phyloP scores from a whole-genome alignment of 2,329 filamentous ascomycete genomes.

The Alternaria panax region DNA sequence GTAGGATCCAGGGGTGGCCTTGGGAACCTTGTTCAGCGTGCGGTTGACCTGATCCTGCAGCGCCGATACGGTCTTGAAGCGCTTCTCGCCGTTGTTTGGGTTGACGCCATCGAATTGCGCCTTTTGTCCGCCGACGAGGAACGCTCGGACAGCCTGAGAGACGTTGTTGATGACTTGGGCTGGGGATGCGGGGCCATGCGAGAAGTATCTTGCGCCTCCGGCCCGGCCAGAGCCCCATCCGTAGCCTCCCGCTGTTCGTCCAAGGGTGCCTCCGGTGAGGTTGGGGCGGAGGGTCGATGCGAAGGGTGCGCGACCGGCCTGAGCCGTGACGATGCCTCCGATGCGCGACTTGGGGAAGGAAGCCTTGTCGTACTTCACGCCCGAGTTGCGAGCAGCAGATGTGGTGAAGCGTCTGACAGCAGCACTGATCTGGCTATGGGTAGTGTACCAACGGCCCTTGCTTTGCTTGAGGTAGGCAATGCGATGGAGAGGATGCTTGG shows the following conservation, averaged over 20 bases:
- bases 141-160: conserved; percentile 89
- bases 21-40: conserved; percentile 68
- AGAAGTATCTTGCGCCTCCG: conserved; percentile 85
- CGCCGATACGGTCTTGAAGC: conserved; percentile 77
- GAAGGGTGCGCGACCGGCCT: conserved; percentile 82
- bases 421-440: conserved; percentile 56
- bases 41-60: conserved; percentile 76
- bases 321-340: conserved; percentile 64
- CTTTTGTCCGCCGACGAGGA: conserved; percentile 90
- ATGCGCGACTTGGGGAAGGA: conserved; percentile 65
- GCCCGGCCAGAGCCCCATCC: conserved; percentile 72
- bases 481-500: conserved; percentile 67
- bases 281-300: conserved; percentile 89
- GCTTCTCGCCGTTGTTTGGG: conserved; percentile 72
- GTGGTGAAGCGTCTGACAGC: conserved; percentile 63
- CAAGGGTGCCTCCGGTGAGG: conserved; percentile 84
- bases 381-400: conserved; percentile 48
- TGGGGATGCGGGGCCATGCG: conserved; percentile 81
- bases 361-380: conserved; percentile 58
- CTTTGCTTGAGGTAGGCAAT: conserved; percentile 69
- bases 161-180: conserved; percentile 95
- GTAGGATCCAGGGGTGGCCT: conserved; percentile 74
- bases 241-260: conserved; percentile 90
- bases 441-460: conserved; percentile 70
- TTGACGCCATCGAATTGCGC: conserved; percentile 83